Percentiles rank a stretch among this genome's conserved stretches.
Conservation (phyloP, 2,329 filamentous ascomycete genomes). For the Neopestalotiopsis sp. region DNA sequence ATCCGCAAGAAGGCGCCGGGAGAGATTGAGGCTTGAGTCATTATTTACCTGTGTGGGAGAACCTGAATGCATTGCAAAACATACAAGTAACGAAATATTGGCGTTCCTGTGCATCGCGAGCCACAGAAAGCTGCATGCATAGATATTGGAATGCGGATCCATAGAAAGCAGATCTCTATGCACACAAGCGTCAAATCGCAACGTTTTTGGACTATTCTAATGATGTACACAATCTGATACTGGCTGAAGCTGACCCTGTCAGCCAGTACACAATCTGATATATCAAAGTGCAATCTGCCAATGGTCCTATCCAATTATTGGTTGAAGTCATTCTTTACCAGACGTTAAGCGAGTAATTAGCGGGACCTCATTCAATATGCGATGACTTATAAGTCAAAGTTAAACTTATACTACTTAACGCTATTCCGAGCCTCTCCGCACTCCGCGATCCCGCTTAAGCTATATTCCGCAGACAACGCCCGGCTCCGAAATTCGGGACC, state of each 20-base stretch:
- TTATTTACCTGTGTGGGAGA: background rate
- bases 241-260: too few relatives aligned
- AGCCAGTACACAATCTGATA: too few relatives aligned
- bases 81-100: background rate
- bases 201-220: too few relatives aligned
- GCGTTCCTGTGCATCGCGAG: background rate
- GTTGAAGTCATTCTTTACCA: too few relatives aligned
- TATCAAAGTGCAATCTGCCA: too few relatives aligned
- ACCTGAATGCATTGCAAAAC: background rate
- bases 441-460: slow-evolving; percentile 9
- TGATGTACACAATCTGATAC: too few relatives aligned
- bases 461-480: slow-evolving; percentile 3
- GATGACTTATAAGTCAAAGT: background rate
- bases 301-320: too few relatives aligned
- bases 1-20: slow-evolving; percentile 3
- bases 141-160: too few relatives aligned
- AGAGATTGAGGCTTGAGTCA: background rate
- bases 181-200: too few relatives aligned
- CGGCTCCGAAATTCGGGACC: slow-evolving; percentile 12
- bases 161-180: too few relatives aligned
- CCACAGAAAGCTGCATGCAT: too few relatives aligned
- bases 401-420: background rate
- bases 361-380: background rate
- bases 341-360: too few relatives aligned
- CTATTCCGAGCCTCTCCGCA: background rate